These are phyloP conservation scores for Aotearoamyces nothofagi DNA, from an alignment of 2,329 filamentous ascomycete species.

Conservation along the genomic window DNA sequence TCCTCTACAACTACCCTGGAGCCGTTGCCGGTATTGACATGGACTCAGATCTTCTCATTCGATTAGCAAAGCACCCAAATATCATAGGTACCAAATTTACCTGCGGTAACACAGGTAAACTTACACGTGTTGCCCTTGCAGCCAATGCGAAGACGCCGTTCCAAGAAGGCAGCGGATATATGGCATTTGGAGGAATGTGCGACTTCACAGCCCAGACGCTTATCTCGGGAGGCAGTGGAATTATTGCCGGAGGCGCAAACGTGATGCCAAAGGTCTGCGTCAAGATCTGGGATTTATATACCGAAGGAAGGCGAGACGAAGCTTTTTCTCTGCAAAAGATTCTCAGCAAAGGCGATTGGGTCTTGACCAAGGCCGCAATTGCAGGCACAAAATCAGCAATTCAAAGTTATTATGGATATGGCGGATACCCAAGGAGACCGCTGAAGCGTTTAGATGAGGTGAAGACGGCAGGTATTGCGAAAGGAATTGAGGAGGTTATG, in stretches of 20 bases:
- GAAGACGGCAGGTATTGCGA: conserved; percentile 33
- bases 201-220: conserved; percentile 79
- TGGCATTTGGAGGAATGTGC: conserved; percentile 78
- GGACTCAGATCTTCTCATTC: conserved; percentile 76
- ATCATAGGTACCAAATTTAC: conserved; percentile 87
- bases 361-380: conserved; percentile 67
- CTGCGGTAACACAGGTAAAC: conserved; percentile 78
- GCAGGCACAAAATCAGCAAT: conserved; percentile 77
- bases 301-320: conserved; percentile 58
- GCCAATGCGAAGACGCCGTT: conserved; percentile 55
- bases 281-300: conserved; percentile 63
- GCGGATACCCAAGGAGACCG: conserved; percentile 59
- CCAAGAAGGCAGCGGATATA: conserved; percentile 48
- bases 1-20: conserved; percentile 85
- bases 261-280: conserved; percentile 73
- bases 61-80: conserved; percentile 65
- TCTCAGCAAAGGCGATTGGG: conserved; percentile 71
- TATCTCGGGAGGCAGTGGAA: conserved; percentile 63
- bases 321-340: conserved; percentile 61
- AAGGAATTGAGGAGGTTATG: conserved; percentile 48
- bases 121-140: conserved; percentile 65
- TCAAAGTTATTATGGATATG: conserved; percentile 69
- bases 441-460: conserved; percentile 50
- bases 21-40: conserved; percentile 79
- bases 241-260: conserved; percentile 77